Evolutionary conservation across 1,284 basidiomycete species (phyloP), one percentile per base, ranked within the genome.

Genomic region (Apiotrichum veenhuisii): DNA sequence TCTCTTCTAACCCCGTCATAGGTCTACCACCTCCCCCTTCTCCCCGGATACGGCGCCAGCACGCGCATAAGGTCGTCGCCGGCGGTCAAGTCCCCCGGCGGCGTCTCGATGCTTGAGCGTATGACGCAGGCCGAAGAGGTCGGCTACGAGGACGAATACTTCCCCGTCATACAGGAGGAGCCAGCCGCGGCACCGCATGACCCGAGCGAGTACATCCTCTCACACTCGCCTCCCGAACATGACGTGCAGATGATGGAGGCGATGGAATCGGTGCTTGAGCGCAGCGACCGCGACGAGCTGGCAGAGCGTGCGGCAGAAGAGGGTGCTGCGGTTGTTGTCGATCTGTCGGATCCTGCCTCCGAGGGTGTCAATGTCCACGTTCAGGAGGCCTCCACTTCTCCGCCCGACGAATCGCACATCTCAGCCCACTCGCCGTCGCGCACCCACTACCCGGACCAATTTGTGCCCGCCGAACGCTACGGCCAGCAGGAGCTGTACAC

Each of bases 21-120:
- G 90, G 87, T 91, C 77, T 97, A 97, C 69, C 89, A 92, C 70
- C 82, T 95, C 1, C 93, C 93, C 0, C 80, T 97, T 1, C 81
- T 97, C 5, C 91, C 93, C 5, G 93, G 93, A 0, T 98, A 97
- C 69, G 89, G 89, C 0, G 87, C 87, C 1, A 84, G 85, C 37
- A 86, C 88, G 8, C 90, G 89, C 59, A 80, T 97, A 20, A 86
- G 93, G 7, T 91, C 89, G 0, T 91, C 91, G 0, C 86, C 83
- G 2, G 83, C 85, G 10, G 81, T 85, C 22, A 82, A 82, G 64
- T 80, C 80, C 5, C 81, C 83, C 5, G 76, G 80, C 20, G 83
- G 81, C 38, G 85, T 83, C 61, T 85, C 84, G 2, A 81, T 85
- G 53, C 77, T 85, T 40, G 82, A 82, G 53, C 82, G 82, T 53